Evolutionary conservation across 208 protist genomes (phyloP).

Genomic region (Naegleria lovaniensis): DNA sequence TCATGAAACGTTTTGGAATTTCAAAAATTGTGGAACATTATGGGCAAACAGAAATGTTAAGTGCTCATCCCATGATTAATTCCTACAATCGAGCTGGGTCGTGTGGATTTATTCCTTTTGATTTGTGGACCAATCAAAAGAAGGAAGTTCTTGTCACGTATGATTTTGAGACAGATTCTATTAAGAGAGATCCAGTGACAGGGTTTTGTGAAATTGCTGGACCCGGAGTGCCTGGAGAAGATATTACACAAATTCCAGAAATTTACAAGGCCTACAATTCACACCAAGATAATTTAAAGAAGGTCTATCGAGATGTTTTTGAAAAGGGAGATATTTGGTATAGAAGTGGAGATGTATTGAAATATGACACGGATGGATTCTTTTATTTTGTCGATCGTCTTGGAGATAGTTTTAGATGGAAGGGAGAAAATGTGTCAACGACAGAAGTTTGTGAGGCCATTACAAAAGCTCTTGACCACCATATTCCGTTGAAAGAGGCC

Average conservation of each 20-base stretch:
- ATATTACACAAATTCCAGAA: not conserved
- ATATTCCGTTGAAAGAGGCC: constrained; percentile 47
- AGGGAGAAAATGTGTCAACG: constrained; percentile 69
- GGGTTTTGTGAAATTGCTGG: constrained; percentile 44
- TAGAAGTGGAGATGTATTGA: constrained; percentile 58
- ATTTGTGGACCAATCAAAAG: constrained; percentile 48
- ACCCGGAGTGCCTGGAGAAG: constrained; percentile 40
- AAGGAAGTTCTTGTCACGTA: constrained; percentile 44
- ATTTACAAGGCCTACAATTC: constrained; percentile 61
- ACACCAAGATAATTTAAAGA: constrained; percentile 42
- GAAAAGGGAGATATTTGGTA: constrained; percentile 57
- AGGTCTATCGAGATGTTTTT: constrained; percentile 53
- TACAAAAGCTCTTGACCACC: constrained; percentile 31
- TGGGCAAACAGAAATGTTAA: constrained; percentile 70
- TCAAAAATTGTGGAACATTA: constrained; percentile 69
- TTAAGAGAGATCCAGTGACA: constrained; percentile 45
- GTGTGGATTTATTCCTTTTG: constrained; percentile 46
- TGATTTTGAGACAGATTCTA: constrained; percentile 49
- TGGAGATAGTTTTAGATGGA: constrained; percentile 69
- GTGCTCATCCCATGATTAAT: constrained; percentile 52
- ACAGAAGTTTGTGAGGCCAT: constrained; percentile 57
- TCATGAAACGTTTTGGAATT: constrained; percentile 52
- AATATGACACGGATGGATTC: constrained; percentile 54
- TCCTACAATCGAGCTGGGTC: constrained; percentile 49
- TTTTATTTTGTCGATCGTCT: constrained; percentile 64